Evolutionary conservation across 805 yeast genomes (phyloP).

Genomic region (Metschnikowia gelsemii): DNA sequence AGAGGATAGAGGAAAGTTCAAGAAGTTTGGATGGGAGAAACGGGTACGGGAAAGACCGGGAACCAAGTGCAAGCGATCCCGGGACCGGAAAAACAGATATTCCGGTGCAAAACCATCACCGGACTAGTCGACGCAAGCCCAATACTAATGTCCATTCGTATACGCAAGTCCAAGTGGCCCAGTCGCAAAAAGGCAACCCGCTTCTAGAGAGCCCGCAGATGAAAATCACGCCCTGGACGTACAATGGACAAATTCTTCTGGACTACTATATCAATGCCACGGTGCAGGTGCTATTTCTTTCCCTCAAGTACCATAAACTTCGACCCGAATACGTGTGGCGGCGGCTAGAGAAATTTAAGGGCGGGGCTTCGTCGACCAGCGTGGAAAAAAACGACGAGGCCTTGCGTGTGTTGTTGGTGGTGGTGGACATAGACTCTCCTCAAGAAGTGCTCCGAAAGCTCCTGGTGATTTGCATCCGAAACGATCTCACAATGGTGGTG

Average conservation of each 20-base stretch:
- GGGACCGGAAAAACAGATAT: not conserved
- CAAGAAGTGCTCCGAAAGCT: conserved; percentile 49
- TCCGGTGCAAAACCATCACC: not conserved
- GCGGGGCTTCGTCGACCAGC: conserved; percentile 27
- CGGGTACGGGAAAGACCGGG: too few relatives aligned
- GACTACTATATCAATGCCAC: conserved; percentile 65
- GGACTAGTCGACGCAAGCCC: conserved; percentile 5
- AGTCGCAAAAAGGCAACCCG: conserved; percentile 73
- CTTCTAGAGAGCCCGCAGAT: conserved; percentile 49
- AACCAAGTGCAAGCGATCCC: too few relatives aligned
- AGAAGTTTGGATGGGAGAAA: too few relatives aligned
- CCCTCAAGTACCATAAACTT: conserved; percentile 70
- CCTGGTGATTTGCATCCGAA: conserved; percentile 48
- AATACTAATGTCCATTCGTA: conserved; percentile 15
- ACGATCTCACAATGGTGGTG: conserved; percentile 48
- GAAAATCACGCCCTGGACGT: conserved; percentile 54
- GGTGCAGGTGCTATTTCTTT: conserved; percentile 58
- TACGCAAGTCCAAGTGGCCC: conserved; percentile 52
- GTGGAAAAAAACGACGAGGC: conserved; percentile 37
- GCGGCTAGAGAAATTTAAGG: conserved; percentile 45
- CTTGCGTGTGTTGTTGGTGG: conserved; percentile 55
- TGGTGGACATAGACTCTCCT: conserved; percentile 63
- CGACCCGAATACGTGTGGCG: conserved; percentile 73
- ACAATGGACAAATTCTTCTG: conserved; percentile 49
- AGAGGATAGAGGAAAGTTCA: too few relatives aligned